phyloP scores from a whole-genome alignment of 1,139 yeast genomes.

The Sugiyamaella paludigena region DNA sequence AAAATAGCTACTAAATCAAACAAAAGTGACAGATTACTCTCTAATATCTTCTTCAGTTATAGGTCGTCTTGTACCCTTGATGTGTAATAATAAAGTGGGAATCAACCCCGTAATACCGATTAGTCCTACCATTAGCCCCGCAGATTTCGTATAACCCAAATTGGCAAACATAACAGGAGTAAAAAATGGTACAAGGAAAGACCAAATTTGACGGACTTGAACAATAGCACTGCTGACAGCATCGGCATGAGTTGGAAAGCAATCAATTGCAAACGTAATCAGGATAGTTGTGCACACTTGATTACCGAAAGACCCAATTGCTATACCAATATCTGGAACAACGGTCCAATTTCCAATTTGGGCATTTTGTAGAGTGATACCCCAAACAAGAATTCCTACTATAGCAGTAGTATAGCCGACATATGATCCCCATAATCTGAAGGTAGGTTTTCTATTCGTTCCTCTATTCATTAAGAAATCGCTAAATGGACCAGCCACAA shows the following conservation, averaged over 20 bases:
- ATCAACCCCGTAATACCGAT: constrained; percentile 5
- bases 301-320: constrained; percentile 34
- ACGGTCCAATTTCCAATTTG: constrained; percentile 30
- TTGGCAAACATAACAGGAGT: constrained; percentile 8
- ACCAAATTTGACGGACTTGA: constrained; percentile 11
- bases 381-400: constrained; percentile 33
- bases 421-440: constrained; percentile 32
- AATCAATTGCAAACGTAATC: constrained; percentile 28
- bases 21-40: neutral
- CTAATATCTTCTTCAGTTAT: neutral
- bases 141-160: constrained; percentile 8
- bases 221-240: constrained; percentile 8
- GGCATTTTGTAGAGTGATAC: constrained; percentile 29
- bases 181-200: constrained; percentile 10
- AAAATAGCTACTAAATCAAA: neutral
- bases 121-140: constrained; percentile 8
- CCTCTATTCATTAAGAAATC: constrained; percentile 33
- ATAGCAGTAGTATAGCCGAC: constrained; percentile 30
- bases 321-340: constrained; percentile 33
- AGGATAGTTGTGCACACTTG: constrained; percentile 32
- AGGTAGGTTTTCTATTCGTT: constrained; percentile 21
- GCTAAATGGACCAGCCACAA: constrained; percentile 32
- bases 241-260: constrained; percentile 2
- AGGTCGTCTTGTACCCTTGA: neutral
- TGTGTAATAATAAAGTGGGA: neutral